phyloP scores from a whole-genome alignment of 2,329 filamentous ascomycete species.

The Chrysosporium keratinophilum region DNA sequence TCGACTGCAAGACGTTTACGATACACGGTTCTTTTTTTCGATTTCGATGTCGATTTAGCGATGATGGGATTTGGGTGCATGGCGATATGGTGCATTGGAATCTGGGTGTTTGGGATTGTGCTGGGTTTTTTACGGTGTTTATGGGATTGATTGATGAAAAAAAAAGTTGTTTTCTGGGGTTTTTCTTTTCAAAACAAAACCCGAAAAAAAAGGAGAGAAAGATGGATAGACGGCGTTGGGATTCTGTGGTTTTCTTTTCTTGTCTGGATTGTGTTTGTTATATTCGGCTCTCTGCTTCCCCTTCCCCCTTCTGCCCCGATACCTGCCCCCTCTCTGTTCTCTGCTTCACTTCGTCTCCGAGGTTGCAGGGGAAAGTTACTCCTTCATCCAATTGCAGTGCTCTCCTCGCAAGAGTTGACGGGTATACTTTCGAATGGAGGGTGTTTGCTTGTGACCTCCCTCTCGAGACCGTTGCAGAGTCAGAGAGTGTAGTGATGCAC shows the following conservation, averaged over 20 bases:
- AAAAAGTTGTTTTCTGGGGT: neutral
- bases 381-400: neutral
- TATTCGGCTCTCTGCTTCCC: neutral
- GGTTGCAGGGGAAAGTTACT: neutral
- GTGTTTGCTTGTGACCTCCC: conserved; percentile 3
- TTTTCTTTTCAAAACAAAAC: neutral
- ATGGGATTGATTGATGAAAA: neutral
- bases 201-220: neutral
- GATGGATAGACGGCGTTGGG: conserved; percentile 3
- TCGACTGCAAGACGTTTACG: neutral
- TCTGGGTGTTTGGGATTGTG: neutral
- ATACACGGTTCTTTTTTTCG: neutral
- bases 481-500: conserved; percentile 2
- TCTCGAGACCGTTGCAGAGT: neutral
- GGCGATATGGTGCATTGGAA: neutral
- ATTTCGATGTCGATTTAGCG: neutral
- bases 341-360: neutral
- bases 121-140: neutral
- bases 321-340: neutral
- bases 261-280: neutral
- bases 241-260: neutral
- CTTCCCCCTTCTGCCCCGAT: neutral
- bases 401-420: conserved; percentile 6
- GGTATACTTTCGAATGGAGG: neutral
- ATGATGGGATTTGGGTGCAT: conserved; percentile 3